Evolutionary conservation across 164 flowering plant species (phyloP), one percentile per base, ranked within the genome.

Genomic region (Stephania cephalantha): DNA sequence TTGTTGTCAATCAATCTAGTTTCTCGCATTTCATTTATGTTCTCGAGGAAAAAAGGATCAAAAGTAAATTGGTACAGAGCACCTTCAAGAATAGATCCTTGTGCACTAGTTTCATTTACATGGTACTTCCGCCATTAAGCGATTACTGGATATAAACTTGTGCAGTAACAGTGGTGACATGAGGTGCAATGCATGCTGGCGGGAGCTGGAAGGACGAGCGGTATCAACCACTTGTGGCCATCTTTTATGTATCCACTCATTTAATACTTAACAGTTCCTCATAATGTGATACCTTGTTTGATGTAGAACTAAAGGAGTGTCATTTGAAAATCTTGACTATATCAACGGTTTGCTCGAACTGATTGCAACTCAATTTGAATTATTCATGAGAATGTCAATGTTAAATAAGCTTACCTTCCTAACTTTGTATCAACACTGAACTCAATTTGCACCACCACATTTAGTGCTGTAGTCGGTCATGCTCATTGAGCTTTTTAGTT

Each of bases 111-210:
- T 58, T 18, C 2, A 58, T 17, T 18, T 58, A 5, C 22, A 69
- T 5, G 71, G 42, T 69, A 35, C 46, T 13, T 69, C 44, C 42
- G 46, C 20, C 50, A 17, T 5, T 5, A 42, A 42, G 11, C 20
- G 18, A 12, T n/a, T 48, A 42, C 5, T 69, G 46, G 9, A 6
- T 71, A 25, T 71, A 17, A 45, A 8, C 4, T 70, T 69, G 63
- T 61, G 46, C 69, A 65, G 73, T 58, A 71, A 74, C 42, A 35
- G 42, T 69, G 74, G 75, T 80, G 80, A 85, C 78, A 93, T 93
- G 97, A 88, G 90, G 85, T 93, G 95, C 88, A 93, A 93, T 79
- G 93, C 95, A 7, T 93, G 97, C 83, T 93, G 97, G 97, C 79
- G 91, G 71, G 97, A 93, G 81, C 78, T 93, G 79, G 94, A 93